These are phyloP conservation scores for Colletotrichum magnum DNA, from an alignment of 2,329 filamentous ascomycete genomes.

Conservation along the genomic window DNA sequence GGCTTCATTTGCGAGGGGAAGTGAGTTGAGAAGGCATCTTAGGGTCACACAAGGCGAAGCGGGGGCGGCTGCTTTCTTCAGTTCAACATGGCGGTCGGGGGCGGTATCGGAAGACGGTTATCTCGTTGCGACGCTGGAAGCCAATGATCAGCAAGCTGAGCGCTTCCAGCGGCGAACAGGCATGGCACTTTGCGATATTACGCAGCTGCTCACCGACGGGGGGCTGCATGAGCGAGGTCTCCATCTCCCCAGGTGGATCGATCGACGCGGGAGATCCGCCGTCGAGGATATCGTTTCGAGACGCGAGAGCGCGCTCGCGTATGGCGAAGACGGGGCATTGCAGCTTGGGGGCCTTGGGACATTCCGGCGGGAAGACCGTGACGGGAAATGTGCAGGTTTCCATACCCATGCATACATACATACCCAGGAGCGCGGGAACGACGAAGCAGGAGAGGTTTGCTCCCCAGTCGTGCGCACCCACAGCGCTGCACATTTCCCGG, in stretches of 20 bases:
- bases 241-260: conserved; percentile 7
- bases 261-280: conserved; percentile 22
- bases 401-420: not conserved
- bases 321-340: not conserved
- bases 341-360: not conserved
- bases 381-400: not conserved
- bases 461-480: no score
- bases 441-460: not conserved
- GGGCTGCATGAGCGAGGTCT: conserved; percentile 17
- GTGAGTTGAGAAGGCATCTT: not conserved
- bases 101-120: not conserved
- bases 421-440: not conserved
- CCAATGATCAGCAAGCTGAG: conserved; percentile 5
- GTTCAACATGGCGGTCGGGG: not conserved
- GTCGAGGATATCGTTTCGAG: conserved; percentile 15
- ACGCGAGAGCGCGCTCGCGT: conserved; percentile 9
- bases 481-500: no score
- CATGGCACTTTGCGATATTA: not conserved
- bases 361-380: not conserved
- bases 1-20: conserved; percentile 1
- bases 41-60: conserved; percentile 20
- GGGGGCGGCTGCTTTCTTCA: not conserved
- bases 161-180: not conserved
- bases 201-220: conserved; percentile 28
- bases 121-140: conserved; percentile 1